phyloP scores from a whole-genome alignment of 192 early-diverging fungal species.

The Phycomyces blakesleeanus region DNA sequence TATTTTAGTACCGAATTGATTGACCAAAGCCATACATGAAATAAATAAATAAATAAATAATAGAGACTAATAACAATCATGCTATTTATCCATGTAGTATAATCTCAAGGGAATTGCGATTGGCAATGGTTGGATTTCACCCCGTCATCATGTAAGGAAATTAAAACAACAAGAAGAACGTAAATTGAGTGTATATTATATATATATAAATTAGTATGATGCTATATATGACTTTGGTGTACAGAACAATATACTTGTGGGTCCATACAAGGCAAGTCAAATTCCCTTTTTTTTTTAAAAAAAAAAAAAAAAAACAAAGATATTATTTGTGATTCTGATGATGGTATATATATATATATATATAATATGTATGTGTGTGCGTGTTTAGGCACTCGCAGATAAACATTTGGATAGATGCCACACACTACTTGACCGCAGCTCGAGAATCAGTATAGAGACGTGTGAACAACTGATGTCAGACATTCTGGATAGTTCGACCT shows the following conservation, averaged over 20 bases:
- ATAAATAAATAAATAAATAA: too few species aligned
- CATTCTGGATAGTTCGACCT: slow-evolving; percentile 13
- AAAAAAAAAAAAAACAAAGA: neutral
- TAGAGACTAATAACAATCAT: too few species aligned
- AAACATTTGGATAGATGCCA: slow-evolving; percentile 33
- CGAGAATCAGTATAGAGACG: slow-evolving; percentile 24
- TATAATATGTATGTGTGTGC: too few species aligned
- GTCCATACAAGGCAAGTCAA: slow-evolving; percentile 25
- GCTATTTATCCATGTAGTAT: slow-evolving; percentile 28
- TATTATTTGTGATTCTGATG: too few species aligned
- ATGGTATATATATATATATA: too few species aligned
- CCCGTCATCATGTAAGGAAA: slow-evolving; percentile 53
- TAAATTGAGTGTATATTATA: neutral
- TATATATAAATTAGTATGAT: slow-evolving; percentile 36
- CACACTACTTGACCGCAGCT: slow-evolving; percentile 18
- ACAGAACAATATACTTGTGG: slow-evolving; percentile 24
- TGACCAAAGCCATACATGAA: too few species aligned
- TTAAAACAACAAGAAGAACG: neutral
- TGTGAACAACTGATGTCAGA: slow-evolving; percentile 41
- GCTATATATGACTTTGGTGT: slow-evolving; percentile 39
- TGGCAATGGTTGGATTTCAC: slow-evolving; percentile 66
- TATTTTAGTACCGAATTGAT: too few species aligned
- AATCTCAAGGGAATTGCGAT: slow-evolving; percentile 56
- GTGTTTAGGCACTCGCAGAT: slow-evolving; percentile 9
- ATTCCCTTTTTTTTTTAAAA: too few species aligned